These are phyloP conservation scores for Erucastrum elatum DNA, from an alignment of 345 rosid genomes.

Conservation along the genomic window DNA sequence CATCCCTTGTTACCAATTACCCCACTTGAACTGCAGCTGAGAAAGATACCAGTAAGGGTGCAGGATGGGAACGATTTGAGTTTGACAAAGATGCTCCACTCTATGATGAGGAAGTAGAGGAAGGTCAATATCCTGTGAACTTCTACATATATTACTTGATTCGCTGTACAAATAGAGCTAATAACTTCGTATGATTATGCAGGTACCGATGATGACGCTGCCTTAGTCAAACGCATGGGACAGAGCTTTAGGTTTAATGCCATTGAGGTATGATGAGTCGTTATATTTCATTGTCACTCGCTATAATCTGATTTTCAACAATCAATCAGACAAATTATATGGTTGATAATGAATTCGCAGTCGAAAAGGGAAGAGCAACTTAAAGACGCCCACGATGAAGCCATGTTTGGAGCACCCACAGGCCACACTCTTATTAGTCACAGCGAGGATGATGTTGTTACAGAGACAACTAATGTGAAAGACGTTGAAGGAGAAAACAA, in stretches of 20 bases:
- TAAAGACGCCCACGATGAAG: conserved; percentile 81
- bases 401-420: conserved; percentile 83
- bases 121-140: conserved; percentile 35
- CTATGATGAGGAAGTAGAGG: conserved; percentile 88
- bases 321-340: background rate
- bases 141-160: background rate
- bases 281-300: conserved; percentile 1
- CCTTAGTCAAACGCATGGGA: conserved; percentile 78
- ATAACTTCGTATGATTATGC: conserved; percentile 22
- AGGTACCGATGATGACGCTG: conserved; percentile 85
- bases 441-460: conserved; percentile 36
- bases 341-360: conserved; percentile 43
- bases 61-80: conserved; percentile 90
- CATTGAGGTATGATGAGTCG: conserved; percentile 55
- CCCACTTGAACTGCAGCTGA: conserved; percentile 53
- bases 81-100: conserved; percentile 90
- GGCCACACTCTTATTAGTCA: conserved; percentile 29
- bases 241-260: conserved; percentile 86
- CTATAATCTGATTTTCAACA: background rate
- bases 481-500: conserved; percentile 44
- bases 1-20: background rate
- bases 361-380: conserved; percentile 73
- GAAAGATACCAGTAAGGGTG: conserved; percentile 69
- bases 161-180: background rate
- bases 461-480: conserved; percentile 39